phyloP scores from a whole-genome alignment of 306 rosid species.

The Citrullus colocynthis region DNA sequence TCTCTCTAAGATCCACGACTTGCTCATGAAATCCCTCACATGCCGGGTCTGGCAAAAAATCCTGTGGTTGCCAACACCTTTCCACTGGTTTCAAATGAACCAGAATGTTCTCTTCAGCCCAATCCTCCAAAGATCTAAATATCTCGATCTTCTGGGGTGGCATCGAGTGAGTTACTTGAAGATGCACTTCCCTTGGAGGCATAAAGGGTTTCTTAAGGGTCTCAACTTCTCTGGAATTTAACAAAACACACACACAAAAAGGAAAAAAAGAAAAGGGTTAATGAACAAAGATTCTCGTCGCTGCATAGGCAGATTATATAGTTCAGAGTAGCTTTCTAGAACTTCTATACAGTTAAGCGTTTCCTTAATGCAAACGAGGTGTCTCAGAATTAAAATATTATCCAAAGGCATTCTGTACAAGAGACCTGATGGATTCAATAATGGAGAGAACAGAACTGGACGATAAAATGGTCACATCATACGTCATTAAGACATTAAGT shows the following conservation, averaged over 20 bases:
- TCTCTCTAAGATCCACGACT: constrained; percentile 60
- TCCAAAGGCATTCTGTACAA: not conserved
- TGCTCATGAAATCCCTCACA: constrained; percentile 74
- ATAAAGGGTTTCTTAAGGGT: constrained; percentile 54
- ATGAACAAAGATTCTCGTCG: not conserved
- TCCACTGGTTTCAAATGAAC: constrained; percentile 71
- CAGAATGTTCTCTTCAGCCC: constrained; percentile 75
- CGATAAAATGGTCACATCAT: not conserved
- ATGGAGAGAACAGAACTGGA: not conserved
- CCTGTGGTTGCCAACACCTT: constrained; percentile 94
- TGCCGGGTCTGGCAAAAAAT: constrained; percentile 70
- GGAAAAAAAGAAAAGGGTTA: not conserved
- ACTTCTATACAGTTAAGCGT: not conserved
- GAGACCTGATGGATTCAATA: not conserved
- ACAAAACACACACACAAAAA: not conserved
- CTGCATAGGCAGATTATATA: not conserved
- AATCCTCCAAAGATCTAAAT: constrained; percentile 67
- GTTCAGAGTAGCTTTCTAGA: not conserved
- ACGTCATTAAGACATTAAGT: not conserved
- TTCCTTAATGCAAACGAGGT: not conserved
- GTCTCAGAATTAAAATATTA: not conserved
- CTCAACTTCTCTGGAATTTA: constrained; percentile 48
- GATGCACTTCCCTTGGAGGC: constrained; percentile 79
- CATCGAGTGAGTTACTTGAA: constrained; percentile 81
- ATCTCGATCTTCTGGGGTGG: constrained; percentile 80